A percentile compares a stretch with the other conserved stretches of the same genome.
phyloP scores from a whole-genome alignment of 441 rosid genomes.

The Croton setiger region DNA sequence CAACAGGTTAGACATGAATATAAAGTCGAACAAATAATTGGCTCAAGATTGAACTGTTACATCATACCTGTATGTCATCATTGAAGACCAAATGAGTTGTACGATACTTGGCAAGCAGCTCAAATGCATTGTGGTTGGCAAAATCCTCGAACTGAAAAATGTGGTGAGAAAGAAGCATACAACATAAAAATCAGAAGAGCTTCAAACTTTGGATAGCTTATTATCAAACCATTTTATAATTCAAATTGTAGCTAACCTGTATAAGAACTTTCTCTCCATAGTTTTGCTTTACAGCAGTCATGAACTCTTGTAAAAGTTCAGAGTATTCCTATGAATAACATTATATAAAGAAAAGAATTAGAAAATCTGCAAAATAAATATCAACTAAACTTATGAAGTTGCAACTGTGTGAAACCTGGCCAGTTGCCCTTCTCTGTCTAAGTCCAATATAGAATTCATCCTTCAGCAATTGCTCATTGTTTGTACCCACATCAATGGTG shows the following conservation, averaged over 20 bases:
- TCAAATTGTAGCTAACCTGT: conserved; percentile 46
- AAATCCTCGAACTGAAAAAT: conserved; percentile 85
- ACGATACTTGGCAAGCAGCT: conserved; percentile 68
- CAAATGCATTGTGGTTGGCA: conserved; percentile 89
- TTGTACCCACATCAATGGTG: conserved; percentile 93
- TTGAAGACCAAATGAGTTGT: conserved; percentile 80
- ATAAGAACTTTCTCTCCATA: conserved; percentile 84
- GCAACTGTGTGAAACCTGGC: conserved; percentile 46
- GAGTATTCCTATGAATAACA: conserved; percentile 51
- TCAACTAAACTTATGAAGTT: conserved; percentile 1
- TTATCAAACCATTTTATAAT: neutral
- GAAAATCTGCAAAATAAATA: neutral
- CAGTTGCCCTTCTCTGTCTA: conserved; percentile 74
- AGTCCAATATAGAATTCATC: conserved; percentile 93
- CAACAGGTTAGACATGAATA: conserved; percentile 4
- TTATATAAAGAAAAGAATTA: neutral
- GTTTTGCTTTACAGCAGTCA: conserved; percentile 80
- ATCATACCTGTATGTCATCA: conserved; percentile 77
- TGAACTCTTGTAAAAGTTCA: conserved; percentile 76
- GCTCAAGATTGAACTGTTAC: conserved; percentile 3
- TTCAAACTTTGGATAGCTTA: neutral
- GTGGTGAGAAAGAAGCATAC: neutral
- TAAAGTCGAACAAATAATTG: neutral
- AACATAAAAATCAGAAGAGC: neutral
- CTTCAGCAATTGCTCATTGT: conserved; percentile 69